Conservation (phyloP, 805 yeast genomes). For the Saccharomycopsis babjevae region DNA sequence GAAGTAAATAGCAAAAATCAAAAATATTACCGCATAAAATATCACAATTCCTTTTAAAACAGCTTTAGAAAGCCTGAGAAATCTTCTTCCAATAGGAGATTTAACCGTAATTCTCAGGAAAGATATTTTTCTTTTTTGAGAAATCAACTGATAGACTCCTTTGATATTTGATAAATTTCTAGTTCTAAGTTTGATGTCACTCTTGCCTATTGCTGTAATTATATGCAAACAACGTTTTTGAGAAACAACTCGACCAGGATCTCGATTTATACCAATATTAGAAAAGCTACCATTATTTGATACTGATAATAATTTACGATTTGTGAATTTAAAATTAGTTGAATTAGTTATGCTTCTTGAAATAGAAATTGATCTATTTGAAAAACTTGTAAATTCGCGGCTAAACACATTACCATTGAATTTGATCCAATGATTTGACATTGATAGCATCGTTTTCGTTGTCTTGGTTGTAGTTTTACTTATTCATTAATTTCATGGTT, state of each 20-base stretch:
- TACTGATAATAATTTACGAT: too few species aligned
- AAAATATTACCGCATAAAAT: slow-evolving; percentile 15
- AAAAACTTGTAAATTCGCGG: too few species aligned
- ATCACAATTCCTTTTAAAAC: slow-evolving; percentile 18
- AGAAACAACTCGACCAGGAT: background rate
- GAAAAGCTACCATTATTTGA: too few species aligned
- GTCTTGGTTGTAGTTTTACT: too few species aligned
- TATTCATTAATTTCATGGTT: too few species aligned
- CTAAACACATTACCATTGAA: too few species aligned
- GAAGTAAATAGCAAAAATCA: slow-evolving; percentile 9
- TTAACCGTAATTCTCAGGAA: slow-evolving; percentile 9
- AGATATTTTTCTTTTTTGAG: background rate
- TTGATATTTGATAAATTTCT: background rate
- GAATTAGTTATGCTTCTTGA: too few species aligned
- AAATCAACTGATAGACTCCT: background rate
- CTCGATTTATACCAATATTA: too few species aligned
- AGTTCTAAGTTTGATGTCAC: background rate
- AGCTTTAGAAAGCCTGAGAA: slow-evolving; percentile 11
- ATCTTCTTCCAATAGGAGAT: slow-evolving; percentile 11
- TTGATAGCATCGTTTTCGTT: too few species aligned
- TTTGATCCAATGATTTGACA: too few species aligned
- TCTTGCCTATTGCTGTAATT: background rate
- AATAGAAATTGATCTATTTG: too few species aligned
- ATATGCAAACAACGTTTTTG: background rate
- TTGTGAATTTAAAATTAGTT: too few species aligned